phyloP scores from a whole-genome alignment of 2,329 filamentous ascomycete genomes.

The Verticillium longisporum region DNA sequence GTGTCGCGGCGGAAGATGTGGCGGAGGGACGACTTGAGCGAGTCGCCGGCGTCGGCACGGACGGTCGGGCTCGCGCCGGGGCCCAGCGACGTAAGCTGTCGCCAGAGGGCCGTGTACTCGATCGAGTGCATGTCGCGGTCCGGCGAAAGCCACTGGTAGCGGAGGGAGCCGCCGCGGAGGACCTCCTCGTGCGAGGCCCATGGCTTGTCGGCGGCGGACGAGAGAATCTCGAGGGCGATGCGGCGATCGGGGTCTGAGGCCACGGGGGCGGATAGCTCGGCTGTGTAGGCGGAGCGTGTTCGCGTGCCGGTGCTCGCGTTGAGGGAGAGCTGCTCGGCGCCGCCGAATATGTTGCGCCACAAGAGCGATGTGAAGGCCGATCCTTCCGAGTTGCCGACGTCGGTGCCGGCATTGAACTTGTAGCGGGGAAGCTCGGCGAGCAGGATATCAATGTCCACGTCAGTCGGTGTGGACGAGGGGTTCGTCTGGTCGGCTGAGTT shows the following conservation, averaged over 20 bases:
- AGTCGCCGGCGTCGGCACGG: slow-evolving; percentile 80
- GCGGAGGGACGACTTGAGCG: slow-evolving; percentile 78
- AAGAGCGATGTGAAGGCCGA: slow-evolving; percentile 85
- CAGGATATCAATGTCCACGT: slow-evolving; percentile 77
- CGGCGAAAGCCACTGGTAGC: slow-evolving; percentile 56
- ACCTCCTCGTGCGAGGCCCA: slow-evolving; percentile 95
- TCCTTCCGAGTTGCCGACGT: slow-evolving; percentile 88
- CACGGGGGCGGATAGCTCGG: slow-evolving; percentile 75
- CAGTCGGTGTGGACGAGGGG: slow-evolving; percentile 63
- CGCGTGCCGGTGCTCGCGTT: slow-evolving; percentile 86
- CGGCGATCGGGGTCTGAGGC: slow-evolving; percentile 72
- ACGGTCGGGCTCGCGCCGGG: slow-evolving; percentile 74
- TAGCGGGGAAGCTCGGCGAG: slow-evolving; percentile 78
- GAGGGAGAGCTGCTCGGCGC: slow-evolving; percentile 80
- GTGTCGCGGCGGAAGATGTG: slow-evolving; percentile 76
- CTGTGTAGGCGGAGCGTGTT: slow-evolving; percentile 86
- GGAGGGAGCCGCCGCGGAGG: slow-evolving; percentile 68
- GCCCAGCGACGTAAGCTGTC: slow-evolving; percentile 76
- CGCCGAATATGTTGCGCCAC: slow-evolving; percentile 89
- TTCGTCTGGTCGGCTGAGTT: slow-evolving; percentile 66
- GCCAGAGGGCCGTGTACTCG: slow-evolving; percentile 76
- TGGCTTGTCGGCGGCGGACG: slow-evolving; percentile 78
- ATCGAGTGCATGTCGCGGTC: slow-evolving; percentile 66
- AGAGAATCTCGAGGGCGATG: slow-evolving; percentile 71
- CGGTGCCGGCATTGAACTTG: slow-evolving; percentile 88